A percentile compares a stretch with the other conserved stretches of the same genome.
Evolutionary conservation across 1,139 yeast species (phyloP).

Genomic region (Magnusiomyces sp.): DNA sequence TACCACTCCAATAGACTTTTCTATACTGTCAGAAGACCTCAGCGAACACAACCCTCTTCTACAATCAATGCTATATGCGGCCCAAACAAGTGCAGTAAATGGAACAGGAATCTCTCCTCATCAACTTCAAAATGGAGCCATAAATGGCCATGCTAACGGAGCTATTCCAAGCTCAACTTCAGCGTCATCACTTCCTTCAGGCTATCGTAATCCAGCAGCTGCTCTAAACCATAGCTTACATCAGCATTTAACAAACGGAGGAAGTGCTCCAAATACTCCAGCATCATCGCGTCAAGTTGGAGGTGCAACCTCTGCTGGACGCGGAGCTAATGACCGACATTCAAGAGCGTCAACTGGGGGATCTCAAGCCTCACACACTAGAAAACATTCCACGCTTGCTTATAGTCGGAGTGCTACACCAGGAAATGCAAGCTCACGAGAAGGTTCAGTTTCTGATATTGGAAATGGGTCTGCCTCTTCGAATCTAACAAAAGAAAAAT

Average conservation of each 20-base stretch:
- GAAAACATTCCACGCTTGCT: neutral
- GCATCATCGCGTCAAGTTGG: neutral
- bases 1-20: neutral
- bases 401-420: neutral
- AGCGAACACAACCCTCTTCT: constrained; percentile 2
- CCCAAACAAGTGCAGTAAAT: neutral
- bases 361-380: neutral
- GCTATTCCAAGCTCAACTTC: neutral
- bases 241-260: neutral
- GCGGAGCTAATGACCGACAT: neutral
- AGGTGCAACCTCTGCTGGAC: constrained; percentile 3
- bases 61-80: constrained; percentile 2
- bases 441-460: too few relatives aligned
- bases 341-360: neutral
- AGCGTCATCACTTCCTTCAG: neutral
- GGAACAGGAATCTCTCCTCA: neutral
- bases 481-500: neutral
- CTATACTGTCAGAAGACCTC: neutral
- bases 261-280: neutral
- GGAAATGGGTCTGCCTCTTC: neutral
- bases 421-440: too few relatives aligned
- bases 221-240: too few relatives aligned
- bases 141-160: neutral
- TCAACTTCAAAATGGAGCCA: neutral
- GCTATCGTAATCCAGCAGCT: too few relatives aligned